Evolutionary conservation across 2,329 filamentous ascomycete species (phyloP).

Genomic region (Cordyceps javanica): DNA sequence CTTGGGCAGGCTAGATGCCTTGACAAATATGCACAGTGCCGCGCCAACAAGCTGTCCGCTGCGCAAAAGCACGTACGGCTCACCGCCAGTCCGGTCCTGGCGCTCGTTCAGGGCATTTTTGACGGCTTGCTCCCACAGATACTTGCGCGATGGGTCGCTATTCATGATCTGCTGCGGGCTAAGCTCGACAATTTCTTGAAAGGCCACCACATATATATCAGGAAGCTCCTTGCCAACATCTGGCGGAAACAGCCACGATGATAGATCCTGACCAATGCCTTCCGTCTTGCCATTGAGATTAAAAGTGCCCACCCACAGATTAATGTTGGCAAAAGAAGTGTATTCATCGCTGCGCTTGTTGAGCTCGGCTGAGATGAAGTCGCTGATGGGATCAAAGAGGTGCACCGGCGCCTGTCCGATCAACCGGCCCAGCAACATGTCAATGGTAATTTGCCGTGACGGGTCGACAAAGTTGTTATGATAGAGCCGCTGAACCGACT

Average conservation of each 20-base stretch:
- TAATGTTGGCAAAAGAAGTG: slow-evolving; percentile 66
- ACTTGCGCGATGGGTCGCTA: slow-evolving; percentile 80
- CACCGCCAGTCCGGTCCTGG: slow-evolving; percentile 56
- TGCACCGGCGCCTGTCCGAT: slow-evolving; percentile 79
- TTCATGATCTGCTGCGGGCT: slow-evolving; percentile 99
- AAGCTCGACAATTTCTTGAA: slow-evolving; percentile 97
- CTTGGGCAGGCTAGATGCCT: slow-evolving; percentile 64
- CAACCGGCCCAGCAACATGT: slow-evolving; percentile 79
- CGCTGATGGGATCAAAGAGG: slow-evolving; percentile 90
- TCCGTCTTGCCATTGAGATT: slow-evolving; percentile 86
- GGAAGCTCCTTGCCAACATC: slow-evolving; percentile 56
- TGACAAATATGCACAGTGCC: slow-evolving; percentile 86
- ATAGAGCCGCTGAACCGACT: slow-evolving; percentile 88
- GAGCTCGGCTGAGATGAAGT: slow-evolving; percentile 76
- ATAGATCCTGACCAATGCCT: slow-evolving; percentile 72
- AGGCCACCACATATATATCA: slow-evolving; percentile 83
- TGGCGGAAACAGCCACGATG: slow-evolving; percentile 75
- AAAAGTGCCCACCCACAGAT: slow-evolving; percentile 83
- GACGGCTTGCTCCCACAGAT: slow-evolving; percentile 81
- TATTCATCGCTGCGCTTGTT: slow-evolving; percentile 63
- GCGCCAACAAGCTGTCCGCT: slow-evolving; percentile 94
- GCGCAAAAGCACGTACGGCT: slow-evolving; percentile 81
- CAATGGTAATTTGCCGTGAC: slow-evolving; percentile 86
- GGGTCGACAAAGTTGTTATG: slow-evolving; percentile 98
- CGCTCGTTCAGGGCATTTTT: slow-evolving; percentile 68